These are phyloP conservation scores for Fusarium succisae DNA, from an alignment of 2,329 filamentous ascomycete genomes.

Conservation along the genomic window DNA sequence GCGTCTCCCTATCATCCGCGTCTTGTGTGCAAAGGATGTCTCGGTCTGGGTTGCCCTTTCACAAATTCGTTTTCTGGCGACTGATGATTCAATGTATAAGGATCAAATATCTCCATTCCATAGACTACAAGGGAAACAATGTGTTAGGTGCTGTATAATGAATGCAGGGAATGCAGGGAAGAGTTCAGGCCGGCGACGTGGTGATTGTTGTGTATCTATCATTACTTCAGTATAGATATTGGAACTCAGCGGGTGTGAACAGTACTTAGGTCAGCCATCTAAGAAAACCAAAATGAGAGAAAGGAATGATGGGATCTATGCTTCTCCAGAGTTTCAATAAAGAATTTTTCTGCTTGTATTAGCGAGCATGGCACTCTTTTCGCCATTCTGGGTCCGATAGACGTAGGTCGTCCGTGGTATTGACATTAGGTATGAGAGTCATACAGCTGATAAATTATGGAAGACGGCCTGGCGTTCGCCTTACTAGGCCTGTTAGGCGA, in stretches of 20 bases:
- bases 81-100: no score
- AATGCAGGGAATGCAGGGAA: background rate
- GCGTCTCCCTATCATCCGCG: background rate
- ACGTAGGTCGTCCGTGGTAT: background rate
- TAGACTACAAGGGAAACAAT: background rate
- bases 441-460: no score
- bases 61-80: fast-evolving
- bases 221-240: background rate
- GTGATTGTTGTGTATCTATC: background rate
- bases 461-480: background rate
- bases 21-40: fast-evolving
- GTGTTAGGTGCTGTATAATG: background rate
- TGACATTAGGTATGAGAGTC: no score
- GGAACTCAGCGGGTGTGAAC: background rate
- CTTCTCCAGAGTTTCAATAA: no score
- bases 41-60: background rate
- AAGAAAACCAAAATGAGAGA: no score
- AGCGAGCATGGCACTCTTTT: background rate
- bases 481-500: background rate
- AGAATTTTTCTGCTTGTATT: no score
- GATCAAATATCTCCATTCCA: background rate
- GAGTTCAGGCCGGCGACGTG: background rate
- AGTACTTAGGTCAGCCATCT: no score
- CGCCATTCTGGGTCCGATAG: background rate
- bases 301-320: no score